Evolutionary conservation across 345 rosid species (phyloP), one percentile per base, ranked within the genome.

Genomic region (Moringa oleifera): DNA sequence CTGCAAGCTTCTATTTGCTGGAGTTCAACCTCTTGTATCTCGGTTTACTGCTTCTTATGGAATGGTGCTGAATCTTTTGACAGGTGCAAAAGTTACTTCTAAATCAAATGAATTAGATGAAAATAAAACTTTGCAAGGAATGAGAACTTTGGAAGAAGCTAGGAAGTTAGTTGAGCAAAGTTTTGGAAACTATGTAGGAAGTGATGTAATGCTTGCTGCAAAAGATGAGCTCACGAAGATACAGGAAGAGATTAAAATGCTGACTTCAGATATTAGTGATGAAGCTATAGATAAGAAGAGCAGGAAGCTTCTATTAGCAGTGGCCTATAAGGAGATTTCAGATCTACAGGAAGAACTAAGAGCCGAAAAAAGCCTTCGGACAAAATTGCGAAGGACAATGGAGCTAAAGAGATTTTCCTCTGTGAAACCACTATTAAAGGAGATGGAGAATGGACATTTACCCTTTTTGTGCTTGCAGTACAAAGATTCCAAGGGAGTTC

Each of bases 21-120:
- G 96, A 61, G 71, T 94, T 24, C 86, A 77, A 68, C 99, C 99
- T 76, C 97, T 94, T 57, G 87, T 86, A 36, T 88, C 99, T 51
- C 99, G 88, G 65, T 90, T 94, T 68, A 85, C 92, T 77, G 97
- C 99, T 83, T 94, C 99, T 25, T 90, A 94, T 65, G 99, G 99
- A 55, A 90, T 94, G 97, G 99, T 88, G 64, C 77, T 94, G 62
- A 94, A 94, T 80, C 92, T 94, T 64, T 80, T 94, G 56, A 88
- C 89, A 21, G 97, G 97, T 20, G 60, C 87, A 20, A 90, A 82
- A 77, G 83, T 88, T 53, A 86, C 86, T 51, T 83, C 74, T 67
- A 73, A 70, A 57, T 75, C 83, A 69, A 79, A 62, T 58, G 92
- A 84, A 60, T 80, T 75, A 1, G 82, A 67, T 46, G 87, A 79